Percentiles rank a stretch among this genome's conserved stretches.
phyloP scores from a whole-genome alignment of 225 moss, liverwort and hornwort species.

The Marchantia paleacea region DNA sequence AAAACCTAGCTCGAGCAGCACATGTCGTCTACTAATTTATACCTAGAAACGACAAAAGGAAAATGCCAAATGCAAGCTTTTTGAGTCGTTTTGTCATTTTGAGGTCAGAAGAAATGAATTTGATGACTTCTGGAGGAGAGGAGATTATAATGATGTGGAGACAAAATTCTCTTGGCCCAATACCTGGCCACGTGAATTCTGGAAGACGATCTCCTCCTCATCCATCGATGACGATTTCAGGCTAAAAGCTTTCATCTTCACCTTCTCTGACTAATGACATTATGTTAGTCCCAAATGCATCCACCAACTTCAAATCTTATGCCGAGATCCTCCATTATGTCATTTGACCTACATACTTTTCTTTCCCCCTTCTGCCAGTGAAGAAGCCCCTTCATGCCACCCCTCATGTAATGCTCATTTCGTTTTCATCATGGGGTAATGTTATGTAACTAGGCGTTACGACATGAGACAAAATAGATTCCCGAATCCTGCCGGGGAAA shows the following conservation, averaged over 20 bases:
- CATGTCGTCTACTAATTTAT: not conserved
- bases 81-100: not conserved
- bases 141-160: not conserved
- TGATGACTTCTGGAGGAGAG: not conserved
- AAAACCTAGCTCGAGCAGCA: not conserved
- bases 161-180: not conserved
- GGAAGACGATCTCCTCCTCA: not conserved
- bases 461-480: not conserved
- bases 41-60: not conserved
- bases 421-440: not conserved
- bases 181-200: not conserved
- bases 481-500: not conserved
- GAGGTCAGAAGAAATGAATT: not conserved
- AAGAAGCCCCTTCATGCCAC: not conserved
- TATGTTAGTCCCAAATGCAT: not conserved
- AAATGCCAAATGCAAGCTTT: not conserved
- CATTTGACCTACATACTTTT: not conserved
- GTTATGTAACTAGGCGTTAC: not conserved
- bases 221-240: not conserved
- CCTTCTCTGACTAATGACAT: not conserved
- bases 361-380: not conserved
- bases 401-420: not conserved
- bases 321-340: not conserved
- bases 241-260: not conserved
- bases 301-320: constrained; percentile 9